These are phyloP conservation scores for Curvularia lunata DNA, from an alignment of 2,329 filamentous ascomycete genomes.

Conservation along the genomic window DNA sequence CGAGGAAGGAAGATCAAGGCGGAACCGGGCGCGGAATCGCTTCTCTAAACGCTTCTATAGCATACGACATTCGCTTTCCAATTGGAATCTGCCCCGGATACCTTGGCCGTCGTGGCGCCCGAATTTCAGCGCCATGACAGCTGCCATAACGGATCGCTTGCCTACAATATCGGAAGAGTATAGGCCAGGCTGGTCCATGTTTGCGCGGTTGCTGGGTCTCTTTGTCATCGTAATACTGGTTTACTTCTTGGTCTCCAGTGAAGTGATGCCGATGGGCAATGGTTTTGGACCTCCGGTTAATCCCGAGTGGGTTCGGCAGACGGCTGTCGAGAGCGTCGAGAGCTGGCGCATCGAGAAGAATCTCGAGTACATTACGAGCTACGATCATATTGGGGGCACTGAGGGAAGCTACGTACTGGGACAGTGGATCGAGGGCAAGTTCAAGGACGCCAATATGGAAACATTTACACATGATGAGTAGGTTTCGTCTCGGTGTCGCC, in stretches of 20 bases:
- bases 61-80: constrained; percentile 64
- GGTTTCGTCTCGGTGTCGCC: constrained; percentile 17
- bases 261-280: constrained; percentile 75
- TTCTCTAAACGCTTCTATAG: constrained; percentile 64
- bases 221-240: constrained; percentile 77
- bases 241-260: constrained; percentile 84
- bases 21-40: constrained; percentile 42
- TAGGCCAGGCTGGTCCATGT: constrained; percentile 65
- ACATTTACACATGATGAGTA: constrained; percentile 74
- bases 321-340: constrained; percentile 76
- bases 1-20: constrained; percentile 37
- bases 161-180: constrained; percentile 57
- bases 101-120: constrained; percentile 37
- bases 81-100: constrained; percentile 58
- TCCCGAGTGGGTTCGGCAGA: constrained; percentile 78
- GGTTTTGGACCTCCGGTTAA: constrained; percentile 72
- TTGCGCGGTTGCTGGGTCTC: constrained; percentile 76
- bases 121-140: constrained; percentile 34
- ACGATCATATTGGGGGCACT: constrained; percentile 91
- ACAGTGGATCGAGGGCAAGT: constrained; percentile 81
- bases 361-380: constrained; percentile 77
- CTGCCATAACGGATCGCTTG: constrained; percentile 46
- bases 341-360: constrained; percentile 68
- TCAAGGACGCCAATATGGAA: constrained; percentile 75
- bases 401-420: constrained; percentile 88